Base-by-base conservation (phyloP, 2,329 filamentous ascomycete genomes). In the Diaporthe citri region DNA sequence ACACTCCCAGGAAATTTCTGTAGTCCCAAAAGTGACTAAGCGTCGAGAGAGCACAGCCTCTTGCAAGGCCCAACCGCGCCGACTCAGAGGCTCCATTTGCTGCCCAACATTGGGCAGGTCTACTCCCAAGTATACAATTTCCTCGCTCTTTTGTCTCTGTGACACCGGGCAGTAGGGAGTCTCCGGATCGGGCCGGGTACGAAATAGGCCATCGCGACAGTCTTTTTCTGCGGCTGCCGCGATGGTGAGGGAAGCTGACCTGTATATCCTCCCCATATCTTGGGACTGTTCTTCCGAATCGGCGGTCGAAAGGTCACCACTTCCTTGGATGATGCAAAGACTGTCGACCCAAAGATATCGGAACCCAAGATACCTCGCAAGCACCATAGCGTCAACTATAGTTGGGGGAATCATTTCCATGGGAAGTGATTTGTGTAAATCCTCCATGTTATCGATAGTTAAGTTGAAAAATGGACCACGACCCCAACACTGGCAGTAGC, bases 291-390 rank as follows among this genome's bases (percentile, higher is more conserved):
- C 28, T 17, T 48, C 43, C 62, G 46, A 67, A 20, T 67, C 62
- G 22, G 62, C 62, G 4, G 10, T 31, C 4, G 62, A 20, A 9
- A 52, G 20, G 12, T 3, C 20, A 4, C 25, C 31, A n/a, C n/a
- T 12, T 0, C 62, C 62, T 39, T 67, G 62, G 22, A 67, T 52
- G 5, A 67, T 67, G 12, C 62, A 67, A n/a, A 67, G 46, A n/a
- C 43, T 51, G 34, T 67, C 62, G 15, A 66, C 62, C 62, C 62
- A 66, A 4, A 66, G 62, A 7, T 66, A 66, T 43, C 62, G 62
- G 3, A 66, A 48, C 17, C 62, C 62, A 1, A 66, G 46, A 22
- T 8, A 17, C 4, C 34, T 34, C 4, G 41, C 13, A 22, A 66
- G 43, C 12, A 22, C 13, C 3, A 51, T 36, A 36, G 41, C 62